These are phyloP conservation scores for Linnemannia exigua DNA, from an alignment of 192 early-diverging fungal species.

Conservation along the genomic window DNA sequence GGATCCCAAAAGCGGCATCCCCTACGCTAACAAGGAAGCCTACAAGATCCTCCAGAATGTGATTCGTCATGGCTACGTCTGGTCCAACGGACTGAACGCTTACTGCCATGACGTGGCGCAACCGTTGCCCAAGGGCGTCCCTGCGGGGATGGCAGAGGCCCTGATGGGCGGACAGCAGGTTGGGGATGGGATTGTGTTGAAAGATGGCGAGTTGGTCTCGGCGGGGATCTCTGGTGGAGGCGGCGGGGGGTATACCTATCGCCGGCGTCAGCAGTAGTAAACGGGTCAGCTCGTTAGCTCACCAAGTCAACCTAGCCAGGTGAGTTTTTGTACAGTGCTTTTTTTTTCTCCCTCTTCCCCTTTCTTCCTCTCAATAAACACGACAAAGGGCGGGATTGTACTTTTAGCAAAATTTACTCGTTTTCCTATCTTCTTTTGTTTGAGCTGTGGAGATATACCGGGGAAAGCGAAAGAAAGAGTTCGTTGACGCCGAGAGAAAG, in stretches of 20 bases:
- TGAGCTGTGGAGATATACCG: background rate
- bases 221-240: constrained; percentile 43
- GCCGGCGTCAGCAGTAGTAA: constrained; percentile 23
- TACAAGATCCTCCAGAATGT: constrained; percentile 65
- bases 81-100: constrained; percentile 63
- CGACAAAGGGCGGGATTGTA: background rate
- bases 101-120: constrained; percentile 58
- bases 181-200: constrained; percentile 47
- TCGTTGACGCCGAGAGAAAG: too few species aligned
- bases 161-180: constrained; percentile 51
- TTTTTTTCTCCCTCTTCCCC: background rate
- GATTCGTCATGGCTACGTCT: constrained; percentile 63
- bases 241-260: constrained; percentile 50
- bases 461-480: too few species aligned
- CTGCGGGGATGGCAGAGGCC: constrained; percentile 53
- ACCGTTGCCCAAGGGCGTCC: constrained; percentile 41
- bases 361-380: background rate
- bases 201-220: constrained; percentile 50
- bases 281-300: too few species aligned
- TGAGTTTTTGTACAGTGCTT: background rate
- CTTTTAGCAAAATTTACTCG: background rate
- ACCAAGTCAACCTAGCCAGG: background rate
- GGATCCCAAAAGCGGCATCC: constrained; percentile 69
- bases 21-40: constrained; percentile 73
- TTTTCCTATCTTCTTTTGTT: too few species aligned